Percentiles rank a stretch among this genome's conserved stretches.
phyloP scores from a whole-genome alignment of 306 rosid genomes.

The Dryas octopetala region DNA sequence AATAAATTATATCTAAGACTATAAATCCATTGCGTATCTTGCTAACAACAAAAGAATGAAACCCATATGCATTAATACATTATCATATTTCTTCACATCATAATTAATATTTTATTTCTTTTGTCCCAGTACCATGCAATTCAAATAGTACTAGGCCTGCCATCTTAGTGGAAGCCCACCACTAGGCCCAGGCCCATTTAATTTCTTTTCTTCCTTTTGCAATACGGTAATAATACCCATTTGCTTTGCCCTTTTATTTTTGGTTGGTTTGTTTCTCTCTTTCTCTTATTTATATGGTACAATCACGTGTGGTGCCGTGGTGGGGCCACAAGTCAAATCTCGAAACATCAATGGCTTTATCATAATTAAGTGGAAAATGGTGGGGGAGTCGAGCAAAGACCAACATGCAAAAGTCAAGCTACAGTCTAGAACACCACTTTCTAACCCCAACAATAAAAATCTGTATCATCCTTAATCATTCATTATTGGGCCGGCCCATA shows the following conservation, averaged over 20 bases:
- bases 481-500: constrained; percentile 54
- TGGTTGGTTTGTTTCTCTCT: no score
- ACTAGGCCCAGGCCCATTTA: no score
- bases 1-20: neutral
- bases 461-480: constrained; percentile 39
- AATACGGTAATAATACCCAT: no score
- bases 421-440: constrained; percentile 23
- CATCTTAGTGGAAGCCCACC: no score
- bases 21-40: constrained; percentile 4
- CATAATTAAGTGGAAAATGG: constrained; percentile 9
- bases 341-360: constrained; percentile 13
- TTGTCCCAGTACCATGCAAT: no score
- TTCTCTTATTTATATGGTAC: neutral
- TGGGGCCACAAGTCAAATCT: constrained; percentile 30
- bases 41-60: neutral
- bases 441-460: constrained; percentile 16
- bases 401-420: constrained; percentile 21
- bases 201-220: no score
- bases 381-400: constrained; percentile 25
- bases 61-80: no score
- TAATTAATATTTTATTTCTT: no score
- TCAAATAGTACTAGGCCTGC: no score
- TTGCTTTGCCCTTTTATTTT: no score
- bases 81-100: no score
- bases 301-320: constrained; percentile 22